A percentile compares a stretch with the other conserved stretches of the same genome.
Evolutionary conservation across 352 stramenopile species (phyloP).

Genomic region (Salisapilia sapeloensis): DNA sequence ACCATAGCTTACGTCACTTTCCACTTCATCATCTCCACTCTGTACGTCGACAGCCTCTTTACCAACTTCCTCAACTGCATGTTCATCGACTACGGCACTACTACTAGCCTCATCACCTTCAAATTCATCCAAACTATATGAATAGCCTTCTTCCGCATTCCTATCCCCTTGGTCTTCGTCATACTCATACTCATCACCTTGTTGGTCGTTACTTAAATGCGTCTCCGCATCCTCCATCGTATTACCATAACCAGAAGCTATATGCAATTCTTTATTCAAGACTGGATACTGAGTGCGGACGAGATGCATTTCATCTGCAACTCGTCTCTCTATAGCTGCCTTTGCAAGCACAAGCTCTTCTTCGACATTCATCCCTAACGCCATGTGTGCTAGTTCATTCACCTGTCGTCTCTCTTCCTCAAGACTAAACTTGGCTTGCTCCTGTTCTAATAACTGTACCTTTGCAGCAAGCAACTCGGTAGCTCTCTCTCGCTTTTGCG

Average conservation of each 20-base stretch:
- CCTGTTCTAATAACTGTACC: conserved; percentile 10
- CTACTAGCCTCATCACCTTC: too few relatives aligned
- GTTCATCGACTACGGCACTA: not conserved
- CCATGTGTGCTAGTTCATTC: conserved; percentile 14
- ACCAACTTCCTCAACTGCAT: not conserved
- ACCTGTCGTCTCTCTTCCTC: conserved; percentile 26
- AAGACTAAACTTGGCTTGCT: conserved; percentile 10
- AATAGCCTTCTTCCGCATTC: not conserved
- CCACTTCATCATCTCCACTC: not conserved
- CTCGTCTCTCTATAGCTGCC: conserved; percentile 7
- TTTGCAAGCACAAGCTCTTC: conserved; percentile 10
- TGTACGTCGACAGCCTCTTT: not conserved
- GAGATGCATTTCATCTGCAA: conserved; percentile 18
- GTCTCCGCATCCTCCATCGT: not conserved
- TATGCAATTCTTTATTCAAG: too few relatives aligned
- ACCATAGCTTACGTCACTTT: too few relatives aligned
- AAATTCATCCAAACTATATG: too few relatives aligned
- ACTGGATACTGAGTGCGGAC: too few relatives aligned
- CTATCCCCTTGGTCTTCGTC: not conserved
- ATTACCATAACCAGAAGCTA: not conserved
- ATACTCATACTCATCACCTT: conserved; percentile 6
- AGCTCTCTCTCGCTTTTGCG: conserved; percentile 21
- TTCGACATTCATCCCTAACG: conserved; percentile 15
- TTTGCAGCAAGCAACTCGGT: conserved; percentile 20
- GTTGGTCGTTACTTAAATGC: not conserved